Percentiles rank a stretch among this genome's conserved stretches.
Evolutionary conservation across 2,329 filamentous ascomycete species (phyloP).

Genomic region (Curvularia sp.): DNA sequence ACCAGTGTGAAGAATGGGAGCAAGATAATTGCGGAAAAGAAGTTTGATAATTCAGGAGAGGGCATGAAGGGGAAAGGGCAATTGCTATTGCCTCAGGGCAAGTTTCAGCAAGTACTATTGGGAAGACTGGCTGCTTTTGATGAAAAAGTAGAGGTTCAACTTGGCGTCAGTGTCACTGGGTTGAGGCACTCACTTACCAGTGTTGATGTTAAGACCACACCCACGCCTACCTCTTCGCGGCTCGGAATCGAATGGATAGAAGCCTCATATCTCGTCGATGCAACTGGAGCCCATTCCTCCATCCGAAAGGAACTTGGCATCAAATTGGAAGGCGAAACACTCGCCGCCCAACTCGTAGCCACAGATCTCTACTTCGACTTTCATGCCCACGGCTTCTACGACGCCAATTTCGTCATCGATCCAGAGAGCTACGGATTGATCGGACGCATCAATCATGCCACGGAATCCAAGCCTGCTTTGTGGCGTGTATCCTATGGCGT

Average conservation of each 20-base stretch:
- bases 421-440: slow-evolving; percentile 50
- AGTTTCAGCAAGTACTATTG: slow-evolving; percentile 41
- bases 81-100: slow-evolving; percentile 42
- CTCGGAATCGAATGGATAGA: slow-evolving; percentile 21
- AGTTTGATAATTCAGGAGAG: slow-evolving; percentile 33
- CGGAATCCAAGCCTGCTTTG: slow-evolving; percentile 28
- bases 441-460: slow-evolving; percentile 41
- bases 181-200: slow-evolving; percentile 17
- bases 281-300: slow-evolving; percentile 39
- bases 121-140: slow-evolving; percentile 21
- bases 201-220: slow-evolving; percentile 21
- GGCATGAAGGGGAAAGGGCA: slow-evolving; percentile 35
- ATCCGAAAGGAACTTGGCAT: slow-evolving; percentile 33
- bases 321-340: slow-evolving; percentile 44
- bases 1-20: slow-evolving; percentile 32
- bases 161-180: slow-evolving; percentile 30
- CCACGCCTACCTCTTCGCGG: slow-evolving; percentile 8
- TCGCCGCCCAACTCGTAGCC: slow-evolving; percentile 50
- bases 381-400: slow-evolving; percentile 48
- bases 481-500: slow-evolving; percentile 56
- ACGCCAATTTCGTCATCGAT: slow-evolving; percentile 54
- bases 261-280: slow-evolving; percentile 41
- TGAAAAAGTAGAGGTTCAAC: slow-evolving; percentile 24
- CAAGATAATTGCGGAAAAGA: slow-evolving; percentile 39
- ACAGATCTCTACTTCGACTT: slow-evolving; percentile 51